These are phyloP conservation scores for Gelatoporia subvermispora DNA, from an alignment of 768 basidiomycete species.

Conservation along the genomic window DNA sequence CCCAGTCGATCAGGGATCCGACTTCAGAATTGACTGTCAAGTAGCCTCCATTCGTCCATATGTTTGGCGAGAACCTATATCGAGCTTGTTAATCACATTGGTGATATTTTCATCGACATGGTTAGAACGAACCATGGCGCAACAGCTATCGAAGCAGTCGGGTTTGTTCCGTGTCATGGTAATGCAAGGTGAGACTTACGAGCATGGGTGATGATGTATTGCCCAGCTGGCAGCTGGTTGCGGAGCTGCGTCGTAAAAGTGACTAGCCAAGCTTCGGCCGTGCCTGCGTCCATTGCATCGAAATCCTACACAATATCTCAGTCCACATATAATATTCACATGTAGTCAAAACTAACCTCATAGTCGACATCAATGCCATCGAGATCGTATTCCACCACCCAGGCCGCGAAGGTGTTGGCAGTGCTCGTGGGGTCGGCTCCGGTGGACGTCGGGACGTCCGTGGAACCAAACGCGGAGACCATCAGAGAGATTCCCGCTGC, in stretches of 20 bases:
- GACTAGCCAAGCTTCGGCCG: slow-evolving; percentile 45
- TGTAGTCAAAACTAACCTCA: slow-evolving; percentile 24
- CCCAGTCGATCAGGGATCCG: slow-evolving; percentile 42
- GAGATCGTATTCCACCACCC: slow-evolving; percentile 41
- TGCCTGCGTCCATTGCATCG: slow-evolving; percentile 47
- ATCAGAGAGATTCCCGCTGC: slow-evolving; percentile 55
- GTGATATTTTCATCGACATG: not conserved
- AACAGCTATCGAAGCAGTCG: slow-evolving; percentile 25
- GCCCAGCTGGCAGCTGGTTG: slow-evolving; percentile 27
- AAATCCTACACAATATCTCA: slow-evolving; percentile 45
- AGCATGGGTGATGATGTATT: slow-evolving; percentile 34
- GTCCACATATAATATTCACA: not conserved
- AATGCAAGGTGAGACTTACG: slow-evolving; percentile 16
- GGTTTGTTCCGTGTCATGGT: slow-evolving; percentile 13
- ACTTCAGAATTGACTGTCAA: slow-evolving; percentile 32
- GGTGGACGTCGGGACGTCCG: slow-evolving; percentile 38
- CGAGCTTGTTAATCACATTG: not conserved
- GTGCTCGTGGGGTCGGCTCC: slow-evolving; percentile 33
- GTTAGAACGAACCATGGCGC: slow-evolving; percentile 33
- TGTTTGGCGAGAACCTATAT: slow-evolving; percentile 29
- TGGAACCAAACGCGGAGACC: slow-evolving; percentile 50
- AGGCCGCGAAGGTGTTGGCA: slow-evolving; percentile 41
- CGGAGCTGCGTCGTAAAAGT: slow-evolving; percentile 33
- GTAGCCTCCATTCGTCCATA: slow-evolving; percentile 39
- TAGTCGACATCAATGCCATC: slow-evolving; percentile 55